Evolutionary conservation across 2,329 filamentous ascomycete genomes (phyloP).

Genomic region (Hortaea sp.): DNA sequence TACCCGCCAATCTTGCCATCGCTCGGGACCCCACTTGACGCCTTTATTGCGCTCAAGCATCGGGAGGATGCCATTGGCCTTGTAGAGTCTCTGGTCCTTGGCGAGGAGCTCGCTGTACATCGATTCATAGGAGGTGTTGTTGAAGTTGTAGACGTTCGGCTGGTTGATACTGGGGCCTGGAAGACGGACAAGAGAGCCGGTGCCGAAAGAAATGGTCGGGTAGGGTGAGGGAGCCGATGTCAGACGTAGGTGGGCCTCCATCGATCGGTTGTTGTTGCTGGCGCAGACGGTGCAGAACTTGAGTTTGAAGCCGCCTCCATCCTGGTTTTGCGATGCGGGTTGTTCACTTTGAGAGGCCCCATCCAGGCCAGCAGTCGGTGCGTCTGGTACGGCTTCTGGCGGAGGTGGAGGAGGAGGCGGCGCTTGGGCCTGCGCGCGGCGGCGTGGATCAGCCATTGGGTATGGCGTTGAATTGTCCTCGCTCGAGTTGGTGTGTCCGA

Average conservation of each 20-base stretch:
- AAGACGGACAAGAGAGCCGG: conserved; percentile 77
- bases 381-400: conserved; percentile 26
- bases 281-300: conserved; percentile 99
- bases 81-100: conserved; percentile 82
- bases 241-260: conserved; percentile 91
- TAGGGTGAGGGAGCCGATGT: conserved; percentile 61
- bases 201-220: conserved; percentile 89
- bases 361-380: conserved; percentile 22
- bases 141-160: conserved; percentile 97
- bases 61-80: conserved; percentile 82
- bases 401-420: conserved; percentile 44
- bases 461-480: background rate
- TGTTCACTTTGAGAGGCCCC: conserved; percentile 10
- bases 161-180: conserved; percentile 85
- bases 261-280: conserved; percentile 88
- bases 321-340: conserved; percentile 22
- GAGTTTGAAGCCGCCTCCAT: conserved; percentile 65
- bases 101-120: conserved; percentile 85
- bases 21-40: conserved; percentile 91
- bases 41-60: conserved; percentile 89
- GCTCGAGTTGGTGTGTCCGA: too few species aligned
- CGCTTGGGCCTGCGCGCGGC: conserved; percentile 29
- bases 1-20: conserved; percentile 95
- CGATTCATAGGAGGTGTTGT: conserved; percentile 85
- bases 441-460: conserved; percentile 34